A percentile compares a stretch with the other conserved stretches of the same genome.
Conservation (phyloP, 176 grass and related monocot genomes). For the Cocos nucifera region DNA sequence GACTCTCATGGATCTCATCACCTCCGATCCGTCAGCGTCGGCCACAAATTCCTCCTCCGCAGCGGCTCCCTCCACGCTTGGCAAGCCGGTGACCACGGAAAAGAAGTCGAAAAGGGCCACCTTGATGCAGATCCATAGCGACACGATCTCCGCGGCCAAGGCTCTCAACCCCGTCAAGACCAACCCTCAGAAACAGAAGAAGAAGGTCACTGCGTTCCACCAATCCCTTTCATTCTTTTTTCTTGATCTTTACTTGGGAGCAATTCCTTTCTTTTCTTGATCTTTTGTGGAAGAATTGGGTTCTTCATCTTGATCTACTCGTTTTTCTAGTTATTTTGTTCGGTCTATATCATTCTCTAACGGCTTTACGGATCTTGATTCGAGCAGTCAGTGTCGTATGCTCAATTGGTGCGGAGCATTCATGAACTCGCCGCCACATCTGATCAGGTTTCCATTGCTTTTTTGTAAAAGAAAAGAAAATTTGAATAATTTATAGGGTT, state of each 20-base stretch:
- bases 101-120: slow-evolving; percentile 73
- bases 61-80: slow-evolving; percentile 24
- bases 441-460: slow-evolving; percentile 63
- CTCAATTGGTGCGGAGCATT: slow-evolving; percentile 88
- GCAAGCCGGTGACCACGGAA: slow-evolving; percentile 52
- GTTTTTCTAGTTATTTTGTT: no score
- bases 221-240: not conserved
- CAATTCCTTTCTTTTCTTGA: slow-evolving; percentile 18
- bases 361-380: not conserved
- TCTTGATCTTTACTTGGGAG: not conserved
- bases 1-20: slow-evolving; percentile 98
- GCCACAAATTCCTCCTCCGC: slow-evolving; percentile 21
- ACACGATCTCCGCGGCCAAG: slow-evolving; percentile 85
- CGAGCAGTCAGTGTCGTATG: slow-evolving; percentile 86
- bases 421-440: slow-evolving; percentile 90
- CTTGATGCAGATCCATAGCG: slow-evolving; percentile 93
- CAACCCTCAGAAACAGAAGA: slow-evolving; percentile 72
- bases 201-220: slow-evolving; percentile 38
- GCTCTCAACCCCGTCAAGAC: slow-evolving; percentile 80
- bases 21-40: slow-evolving; percentile 61
- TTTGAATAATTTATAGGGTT: slow-evolving; percentile 18
- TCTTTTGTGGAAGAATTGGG: not conserved
- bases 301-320: no score
- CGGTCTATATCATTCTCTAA: no score
- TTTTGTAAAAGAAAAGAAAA: not conserved